A percentile compares a stretch with the other conserved stretches of the same genome.
Conservation (phyloP, 768 basidiomycete species). For the Trametes cinnabarina region DNA sequence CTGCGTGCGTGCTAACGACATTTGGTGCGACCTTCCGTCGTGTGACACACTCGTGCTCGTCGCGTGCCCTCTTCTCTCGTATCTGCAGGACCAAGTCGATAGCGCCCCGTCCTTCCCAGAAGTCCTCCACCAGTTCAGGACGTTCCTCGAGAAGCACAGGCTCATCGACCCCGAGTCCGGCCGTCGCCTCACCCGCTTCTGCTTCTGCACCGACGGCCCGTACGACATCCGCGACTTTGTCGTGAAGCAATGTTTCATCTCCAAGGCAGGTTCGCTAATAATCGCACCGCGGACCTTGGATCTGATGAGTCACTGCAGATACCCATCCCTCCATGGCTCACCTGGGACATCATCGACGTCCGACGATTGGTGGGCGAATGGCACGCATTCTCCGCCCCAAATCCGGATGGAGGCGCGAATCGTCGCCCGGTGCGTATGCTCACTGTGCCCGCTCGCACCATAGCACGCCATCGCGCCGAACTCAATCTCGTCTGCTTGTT, state of each 20-base stretch:
- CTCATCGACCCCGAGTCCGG: constrained; percentile 62
- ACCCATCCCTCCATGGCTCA: constrained; percentile 69
- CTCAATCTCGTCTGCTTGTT: background rate
- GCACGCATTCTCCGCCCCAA: constrained; percentile 20
- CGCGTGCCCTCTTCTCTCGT: background rate
- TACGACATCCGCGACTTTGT: constrained; percentile 84
- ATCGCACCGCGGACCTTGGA: too few relatives aligned
- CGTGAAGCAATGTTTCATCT: constrained; percentile 88
- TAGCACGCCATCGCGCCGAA: background rate
- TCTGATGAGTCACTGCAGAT: constrained; percentile 41
- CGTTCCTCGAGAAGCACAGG: constrained; percentile 69
- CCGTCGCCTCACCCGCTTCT: constrained; percentile 58
- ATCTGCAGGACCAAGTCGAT: constrained; percentile 77
- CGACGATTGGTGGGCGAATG: constrained; percentile 56
- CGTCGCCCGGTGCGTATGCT: background rate
- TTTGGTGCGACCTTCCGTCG: background rate
- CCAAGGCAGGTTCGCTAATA: constrained; percentile 61
- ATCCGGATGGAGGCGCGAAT: background rate
- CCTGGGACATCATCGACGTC: constrained; percentile 73
- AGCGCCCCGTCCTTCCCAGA: constrained; percentile 70
- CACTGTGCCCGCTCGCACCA: background rate
- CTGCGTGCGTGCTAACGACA: constrained; percentile 2
- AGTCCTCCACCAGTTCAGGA: constrained; percentile 59
- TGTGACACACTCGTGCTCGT: background rate
- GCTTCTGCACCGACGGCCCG: constrained; percentile 85